phyloP scores from a whole-genome alignment of 306 rosid genomes.

The Prunus mira region DNA sequence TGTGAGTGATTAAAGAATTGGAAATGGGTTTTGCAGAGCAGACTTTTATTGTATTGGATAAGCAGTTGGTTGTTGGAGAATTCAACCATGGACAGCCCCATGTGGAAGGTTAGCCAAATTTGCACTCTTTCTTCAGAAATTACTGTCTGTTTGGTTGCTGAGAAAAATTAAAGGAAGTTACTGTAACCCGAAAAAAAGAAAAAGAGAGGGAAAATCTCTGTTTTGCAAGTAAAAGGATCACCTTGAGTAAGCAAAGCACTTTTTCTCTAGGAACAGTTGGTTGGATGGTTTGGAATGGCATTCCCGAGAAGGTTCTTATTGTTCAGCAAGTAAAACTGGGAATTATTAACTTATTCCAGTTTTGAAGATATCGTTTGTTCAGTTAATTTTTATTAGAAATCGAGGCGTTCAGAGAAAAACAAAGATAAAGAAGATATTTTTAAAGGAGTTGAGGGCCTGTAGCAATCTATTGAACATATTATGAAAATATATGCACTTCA shows the following conservation, averaged over 20 bases:
- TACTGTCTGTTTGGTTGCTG: conserved; percentile 2
- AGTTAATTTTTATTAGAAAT: neutral
- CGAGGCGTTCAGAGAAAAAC: neutral
- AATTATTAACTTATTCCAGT: neutral
- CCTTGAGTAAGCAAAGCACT: neutral
- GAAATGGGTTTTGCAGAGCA: conserved; percentile 51
- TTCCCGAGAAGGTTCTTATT: neutral
- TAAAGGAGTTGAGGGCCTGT: neutral
- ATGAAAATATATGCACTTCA: neutral
- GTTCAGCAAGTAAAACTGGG: neutral
- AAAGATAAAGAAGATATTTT: neutral
- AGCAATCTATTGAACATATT: neutral
- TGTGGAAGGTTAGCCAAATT: conserved; percentile 54
- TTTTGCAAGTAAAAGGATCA: neutral
- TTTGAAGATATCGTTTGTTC: neutral
- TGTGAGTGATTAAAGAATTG: conserved; percentile 6
- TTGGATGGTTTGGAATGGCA: neutral
- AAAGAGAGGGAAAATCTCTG: neutral
- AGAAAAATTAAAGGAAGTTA: neutral
- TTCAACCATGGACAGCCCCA: conserved; percentile 70
- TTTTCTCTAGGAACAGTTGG: neutral
- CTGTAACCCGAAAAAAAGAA: neutral
- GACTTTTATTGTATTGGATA: conserved; percentile 79
- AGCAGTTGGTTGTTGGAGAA: conserved; percentile 53
- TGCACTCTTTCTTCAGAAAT: neutral